These are phyloP conservation scores for Chlamydomonas asymmetrica DNA, from an alignment of 139 green algal genomes.

Conservation along the genomic window DNA sequence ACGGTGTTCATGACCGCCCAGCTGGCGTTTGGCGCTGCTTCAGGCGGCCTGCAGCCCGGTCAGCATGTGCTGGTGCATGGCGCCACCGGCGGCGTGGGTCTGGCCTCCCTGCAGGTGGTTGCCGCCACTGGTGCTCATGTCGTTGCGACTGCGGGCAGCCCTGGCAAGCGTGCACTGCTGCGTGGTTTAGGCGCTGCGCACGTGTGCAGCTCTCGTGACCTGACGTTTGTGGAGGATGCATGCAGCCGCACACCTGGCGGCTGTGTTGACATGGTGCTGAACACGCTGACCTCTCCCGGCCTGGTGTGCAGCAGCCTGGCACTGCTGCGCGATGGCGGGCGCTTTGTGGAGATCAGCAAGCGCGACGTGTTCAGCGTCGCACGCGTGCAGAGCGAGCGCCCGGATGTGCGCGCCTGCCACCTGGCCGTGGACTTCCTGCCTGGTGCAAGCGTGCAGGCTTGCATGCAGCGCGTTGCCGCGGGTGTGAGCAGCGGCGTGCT, in stretches of 20 bases:
- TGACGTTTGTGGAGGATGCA: constrained; percentile 60
- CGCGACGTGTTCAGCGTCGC: constrained; percentile 77
- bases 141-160: constrained; percentile 69
- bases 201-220: constrained; percentile 67
- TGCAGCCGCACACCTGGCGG: constrained; percentile 36
- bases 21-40: constrained; percentile 49
- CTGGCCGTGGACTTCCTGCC: constrained; percentile 87
- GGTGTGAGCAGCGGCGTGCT: constrained; percentile 39
- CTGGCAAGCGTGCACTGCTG: constrained; percentile 73
- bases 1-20: constrained; percentile 85
- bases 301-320: constrained; percentile 72
- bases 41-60: constrained; percentile 13
- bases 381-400: constrained; percentile 67
- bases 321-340: constrained; percentile 51
- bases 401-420: constrained; percentile 73
- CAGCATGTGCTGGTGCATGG: constrained; percentile 72
- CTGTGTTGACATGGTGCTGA: constrained; percentile 71
- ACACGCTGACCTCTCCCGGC: constrained; percentile 81
- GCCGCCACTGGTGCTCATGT: constrained; percentile 30
- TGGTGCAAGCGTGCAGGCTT: constrained; percentile 31
- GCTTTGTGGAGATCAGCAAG: constrained; percentile 89
- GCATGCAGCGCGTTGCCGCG: constrained; percentile 44
- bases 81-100: constrained; percentile 76
- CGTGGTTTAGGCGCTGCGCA: constrained; percentile 51
- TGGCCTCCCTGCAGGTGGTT: constrained; percentile 72